phyloP scores from a whole-genome alignment of 176 grass and related monocot genomes.

The Rhynchospora pubera region DNA sequence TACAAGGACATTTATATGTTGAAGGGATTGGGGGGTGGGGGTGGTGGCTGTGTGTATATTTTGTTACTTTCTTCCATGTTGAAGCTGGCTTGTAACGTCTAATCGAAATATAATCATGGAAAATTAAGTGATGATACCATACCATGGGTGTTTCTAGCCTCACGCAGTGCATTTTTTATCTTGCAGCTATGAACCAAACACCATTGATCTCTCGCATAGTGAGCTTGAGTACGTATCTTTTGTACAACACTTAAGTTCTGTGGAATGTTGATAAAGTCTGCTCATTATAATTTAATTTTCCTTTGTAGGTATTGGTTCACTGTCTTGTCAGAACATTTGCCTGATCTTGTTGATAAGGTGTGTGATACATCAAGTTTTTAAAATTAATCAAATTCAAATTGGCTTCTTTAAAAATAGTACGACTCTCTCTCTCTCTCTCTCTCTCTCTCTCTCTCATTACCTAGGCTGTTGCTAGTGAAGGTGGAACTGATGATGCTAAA shows the following conservation, averaged over 20 bases:
- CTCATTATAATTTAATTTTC: conserved; percentile 17
- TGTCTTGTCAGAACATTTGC: conserved; percentile 69
- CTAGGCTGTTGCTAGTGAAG: conserved; percentile 98
- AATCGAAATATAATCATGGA: background rate
- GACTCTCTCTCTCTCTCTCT: background rate
- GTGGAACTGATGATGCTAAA: conserved; percentile 93
- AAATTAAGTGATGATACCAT: background rate
- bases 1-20: background rate
- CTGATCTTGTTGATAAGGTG: conserved; percentile 97
- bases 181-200: conserved; percentile 96
- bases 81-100: background rate
- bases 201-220: conserved; percentile 83
- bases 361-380: conserved; percentile 19
- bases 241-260: conserved; percentile 1
- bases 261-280: background rate
- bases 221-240: conserved; percentile 75
- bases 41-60: background rate
- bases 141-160: background rate
- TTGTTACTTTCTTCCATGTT: background rate
- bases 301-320: conserved; percentile 87
- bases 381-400: conserved; percentile 3
- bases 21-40: background rate
- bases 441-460: conserved; percentile 21
- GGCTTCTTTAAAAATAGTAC: background rate
- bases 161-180: conserved; percentile 10